These are phyloP conservation scores for Penicillium waksmanii DNA, from an alignment of 495 filamentous ascomycete species.

Conservation along the genomic window DNA sequence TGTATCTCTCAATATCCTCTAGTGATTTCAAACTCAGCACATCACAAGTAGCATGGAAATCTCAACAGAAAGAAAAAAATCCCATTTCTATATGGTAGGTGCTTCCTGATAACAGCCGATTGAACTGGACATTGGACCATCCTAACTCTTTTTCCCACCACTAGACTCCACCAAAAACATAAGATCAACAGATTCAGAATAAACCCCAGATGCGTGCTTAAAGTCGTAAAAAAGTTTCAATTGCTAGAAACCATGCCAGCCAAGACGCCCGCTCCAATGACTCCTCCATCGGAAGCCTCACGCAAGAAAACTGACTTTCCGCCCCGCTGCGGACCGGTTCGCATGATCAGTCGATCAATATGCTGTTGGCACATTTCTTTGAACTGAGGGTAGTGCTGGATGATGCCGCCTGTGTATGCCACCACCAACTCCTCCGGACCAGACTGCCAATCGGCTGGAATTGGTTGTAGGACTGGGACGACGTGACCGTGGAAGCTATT, in stretches of 20 bases:
- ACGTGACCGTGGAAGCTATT: slow-evolving; percentile 40
- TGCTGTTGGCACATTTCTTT: slow-evolving; percentile 68
- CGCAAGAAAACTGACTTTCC: slow-evolving; percentile 65
- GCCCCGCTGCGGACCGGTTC: slow-evolving; percentile 55
- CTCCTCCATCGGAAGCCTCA: slow-evolving; percentile 75
- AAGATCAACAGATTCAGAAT: slow-evolving; percentile 8
- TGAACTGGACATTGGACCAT: slow-evolving; percentile 6
- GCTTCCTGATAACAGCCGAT: slow-evolving; percentile 5
- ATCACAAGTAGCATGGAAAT: no score
- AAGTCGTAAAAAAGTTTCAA: slow-evolving; percentile 20
- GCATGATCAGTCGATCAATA: slow-evolving; percentile 65
- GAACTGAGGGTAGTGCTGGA: slow-evolving; percentile 75
- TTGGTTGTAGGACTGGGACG: slow-evolving; percentile 47
- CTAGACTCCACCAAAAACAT: slow-evolving; percentile 6
- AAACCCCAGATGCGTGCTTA: slow-evolving; percentile 2
- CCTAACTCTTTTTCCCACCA: slow-evolving; percentile 16
- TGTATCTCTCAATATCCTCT: no score
- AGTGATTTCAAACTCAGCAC: no score
- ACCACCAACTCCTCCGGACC: slow-evolving; percentile 68
- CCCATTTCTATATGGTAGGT: slow-evolving; percentile 22
- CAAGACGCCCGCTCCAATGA: slow-evolving; percentile 75
- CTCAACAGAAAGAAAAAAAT: slow-evolving; percentile 9
- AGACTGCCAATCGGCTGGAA: slow-evolving; percentile 48
- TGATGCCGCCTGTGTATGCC: slow-evolving; percentile 79
- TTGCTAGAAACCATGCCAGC: slow-evolving; percentile 58